Evolutionary conservation across 2,329 filamentous ascomycete species (phyloP).

Genomic region (Paraphoma chrysanthemicola): DNA sequence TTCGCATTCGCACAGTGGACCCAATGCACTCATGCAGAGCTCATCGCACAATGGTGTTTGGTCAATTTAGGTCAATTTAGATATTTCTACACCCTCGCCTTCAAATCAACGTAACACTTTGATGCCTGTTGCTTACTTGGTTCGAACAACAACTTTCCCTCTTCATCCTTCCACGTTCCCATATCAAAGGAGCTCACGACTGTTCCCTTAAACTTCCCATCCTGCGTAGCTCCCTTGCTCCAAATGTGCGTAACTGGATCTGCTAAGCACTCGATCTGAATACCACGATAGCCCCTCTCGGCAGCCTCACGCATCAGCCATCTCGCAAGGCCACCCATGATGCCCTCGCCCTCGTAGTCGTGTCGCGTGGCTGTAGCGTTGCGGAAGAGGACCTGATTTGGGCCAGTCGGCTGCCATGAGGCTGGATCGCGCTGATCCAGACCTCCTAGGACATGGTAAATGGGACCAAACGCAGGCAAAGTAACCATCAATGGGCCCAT

Average conservation of each 20-base stretch:
- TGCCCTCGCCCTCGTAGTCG: slow-evolving; percentile 42
- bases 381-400: slow-evolving; percentile 42
- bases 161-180: slow-evolving; percentile 27
- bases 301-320: slow-evolving; percentile 49
- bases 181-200: slow-evolving; percentile 32
- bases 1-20: no score
- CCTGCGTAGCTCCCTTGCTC: slow-evolving; percentile 27
- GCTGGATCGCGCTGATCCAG: slow-evolving; percentile 30
- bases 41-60: no score
- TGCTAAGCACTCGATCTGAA: slow-evolving; percentile 46
- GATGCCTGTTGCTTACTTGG: slow-evolving; percentile 28
- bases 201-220: slow-evolving; percentile 23
- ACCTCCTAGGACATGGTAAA: slow-evolving; percentile 29
- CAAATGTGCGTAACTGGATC: slow-evolving; percentile 42
- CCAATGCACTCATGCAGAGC: no score
- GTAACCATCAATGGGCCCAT: slow-evolving; percentile 27
- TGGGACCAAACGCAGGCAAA: slow-evolving; percentile 31
- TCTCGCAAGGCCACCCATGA: slow-evolving; percentile 45
- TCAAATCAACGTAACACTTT: slow-evolving; percentile 38
- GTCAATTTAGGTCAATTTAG: no score
- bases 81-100: slow-evolving; percentile 1
- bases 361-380: slow-evolving; percentile 47
- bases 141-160: slow-evolving; percentile 31
- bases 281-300: slow-evolving; percentile 37
- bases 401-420: slow-evolving; percentile 35